These are phyloP conservation scores for Monosporascus sp. DNA, from an alignment of 2,329 filamentous ascomycete species.

Conservation along the genomic window DNA sequence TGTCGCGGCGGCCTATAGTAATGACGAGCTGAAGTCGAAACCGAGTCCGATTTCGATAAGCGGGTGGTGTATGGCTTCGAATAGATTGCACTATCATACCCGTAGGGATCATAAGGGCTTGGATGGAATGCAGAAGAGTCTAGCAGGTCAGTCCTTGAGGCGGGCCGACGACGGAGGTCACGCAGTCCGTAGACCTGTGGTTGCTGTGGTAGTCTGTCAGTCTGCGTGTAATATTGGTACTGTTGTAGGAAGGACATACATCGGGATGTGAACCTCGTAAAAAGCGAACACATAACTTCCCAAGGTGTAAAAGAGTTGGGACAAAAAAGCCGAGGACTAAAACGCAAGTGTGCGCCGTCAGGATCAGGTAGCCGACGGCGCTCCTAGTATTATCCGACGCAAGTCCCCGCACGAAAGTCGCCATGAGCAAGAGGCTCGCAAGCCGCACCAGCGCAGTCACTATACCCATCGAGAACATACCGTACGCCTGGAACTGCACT, in stretches of 20 bases:
- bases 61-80: too few species aligned
- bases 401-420: constrained; percentile 54
- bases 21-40: neutral
- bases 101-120: too few species aligned
- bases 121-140: neutral
- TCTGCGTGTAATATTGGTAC: neutral
- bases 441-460: constrained; percentile 41
- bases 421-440: constrained; percentile 34
- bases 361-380: constrained; percentile 65
- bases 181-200: constrained; percentile 1
- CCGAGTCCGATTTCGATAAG: too few species aligned
- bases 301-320: constrained; percentile 41
- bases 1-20: constrained; percentile 5
- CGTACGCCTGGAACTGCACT: constrained; percentile 5
- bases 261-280: neutral
- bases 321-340: constrained; percentile 52
- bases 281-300: neutral
- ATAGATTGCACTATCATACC: too few species aligned
- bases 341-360: constrained; percentile 49
- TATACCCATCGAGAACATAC: constrained; percentile 1
- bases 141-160: neutral
- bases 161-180: constrained; percentile 1
- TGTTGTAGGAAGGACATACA: neutral
- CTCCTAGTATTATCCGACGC: constrained; percentile 56
- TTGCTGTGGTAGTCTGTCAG: neutral